These are phyloP conservation scores for Xylaria hypoxylon DNA, from an alignment of 2,329 filamentous ascomycete genomes.

Conservation along the genomic window DNA sequence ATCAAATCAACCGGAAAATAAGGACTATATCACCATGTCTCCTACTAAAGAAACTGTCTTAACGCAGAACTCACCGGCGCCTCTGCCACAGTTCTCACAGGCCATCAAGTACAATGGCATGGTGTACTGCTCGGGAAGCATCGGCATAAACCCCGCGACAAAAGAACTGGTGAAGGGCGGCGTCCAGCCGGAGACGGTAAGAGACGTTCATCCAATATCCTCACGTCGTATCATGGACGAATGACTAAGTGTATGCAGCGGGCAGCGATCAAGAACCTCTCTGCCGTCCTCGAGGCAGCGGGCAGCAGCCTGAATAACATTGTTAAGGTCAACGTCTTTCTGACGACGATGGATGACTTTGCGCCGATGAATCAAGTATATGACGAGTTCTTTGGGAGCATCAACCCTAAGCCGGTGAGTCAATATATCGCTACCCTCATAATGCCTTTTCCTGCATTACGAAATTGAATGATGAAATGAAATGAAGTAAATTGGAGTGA, in stretches of 20 bases:
- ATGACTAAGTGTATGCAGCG: slow-evolving; percentile 51
- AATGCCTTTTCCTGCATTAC: slow-evolving; percentile 39
- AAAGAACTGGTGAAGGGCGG: slow-evolving; percentile 66
- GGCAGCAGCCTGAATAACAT: slow-evolving; percentile 70
- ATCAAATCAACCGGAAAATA: background rate
- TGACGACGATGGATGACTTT: slow-evolving; percentile 75
- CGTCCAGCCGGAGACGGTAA: slow-evolving; percentile 64
- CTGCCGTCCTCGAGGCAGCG: slow-evolving; percentile 68
- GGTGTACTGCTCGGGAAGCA: slow-evolving; percentile 76
- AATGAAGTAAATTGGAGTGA: background rate
- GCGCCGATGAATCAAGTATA: slow-evolving; percentile 68
- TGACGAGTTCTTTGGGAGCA: slow-evolving; percentile 58
- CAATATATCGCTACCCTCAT: slow-evolving; percentile 46
- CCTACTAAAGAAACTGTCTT: slow-evolving; percentile 50
- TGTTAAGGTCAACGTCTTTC: slow-evolving; percentile 75
- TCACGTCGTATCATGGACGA: background rate
- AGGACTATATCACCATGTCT: slow-evolving; percentile 26
- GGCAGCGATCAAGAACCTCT: slow-evolving; percentile 69
- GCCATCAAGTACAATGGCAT: slow-evolving; percentile 72
- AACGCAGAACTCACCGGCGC: slow-evolving; percentile 62
- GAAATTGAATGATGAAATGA: background rate
- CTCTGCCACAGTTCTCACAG: slow-evolving; percentile 69
- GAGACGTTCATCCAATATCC: slow-evolving; percentile 26
- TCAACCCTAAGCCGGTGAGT: slow-evolving; percentile 61
- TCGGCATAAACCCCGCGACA: slow-evolving; percentile 68